Evolutionary conservation across 805 yeast genomes (phyloP).

Genomic region (Dipodascopsis tothii): DNA sequence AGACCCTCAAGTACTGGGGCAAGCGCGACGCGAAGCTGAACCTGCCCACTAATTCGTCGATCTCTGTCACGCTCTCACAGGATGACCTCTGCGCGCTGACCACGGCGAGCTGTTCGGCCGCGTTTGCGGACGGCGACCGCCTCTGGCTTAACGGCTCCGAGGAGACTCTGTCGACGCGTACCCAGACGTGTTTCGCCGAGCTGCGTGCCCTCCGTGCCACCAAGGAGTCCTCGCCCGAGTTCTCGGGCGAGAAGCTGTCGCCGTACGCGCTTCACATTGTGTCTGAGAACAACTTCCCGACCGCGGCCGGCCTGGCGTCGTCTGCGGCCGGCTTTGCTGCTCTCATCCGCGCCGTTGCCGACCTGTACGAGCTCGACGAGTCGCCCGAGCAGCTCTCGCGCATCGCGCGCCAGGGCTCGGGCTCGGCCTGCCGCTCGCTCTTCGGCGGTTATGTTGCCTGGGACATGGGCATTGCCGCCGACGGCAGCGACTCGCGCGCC

Average conservation of each 20-base stretch:
- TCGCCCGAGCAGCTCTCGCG: slow-evolving; percentile 76
- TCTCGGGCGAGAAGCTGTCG: slow-evolving; percentile 46
- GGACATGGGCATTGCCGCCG: slow-evolving; percentile 78
- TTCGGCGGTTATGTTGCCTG: slow-evolving; percentile 98
- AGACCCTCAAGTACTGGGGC: slow-evolving; percentile 98
- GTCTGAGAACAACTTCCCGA: slow-evolving; percentile 93
- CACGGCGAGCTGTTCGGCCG: slow-evolving; percentile 64
- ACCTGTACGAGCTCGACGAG: slow-evolving; percentile 77
- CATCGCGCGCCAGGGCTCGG: slow-evolving; percentile 96
- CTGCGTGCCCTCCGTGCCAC: slow-evolving; percentile 56
- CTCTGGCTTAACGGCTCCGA: slow-evolving; percentile 80
- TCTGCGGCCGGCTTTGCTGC: slow-evolving; percentile 99
- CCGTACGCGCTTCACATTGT: slow-evolving; percentile 66
- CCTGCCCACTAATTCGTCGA: slow-evolving; percentile 92
- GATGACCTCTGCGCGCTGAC: slow-evolving; percentile 86
- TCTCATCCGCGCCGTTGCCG: slow-evolving; percentile 79
- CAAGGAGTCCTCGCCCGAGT: slow-evolving; percentile 42
- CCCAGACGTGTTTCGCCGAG: slow-evolving; percentile 61
- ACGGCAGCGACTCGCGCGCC: slow-evolving; percentile 92
- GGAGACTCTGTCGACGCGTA: slow-evolving; percentile 55
- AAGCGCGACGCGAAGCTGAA: slow-evolving; percentile 84
- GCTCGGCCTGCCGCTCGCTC: slow-evolving; percentile 94
- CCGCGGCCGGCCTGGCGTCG: slow-evolving; percentile 97
- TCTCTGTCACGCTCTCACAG: slow-evolving; percentile 88
- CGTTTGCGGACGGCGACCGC: slow-evolving; percentile 49